Base-by-base conservation (phyloP, 2,329 filamentous ascomycete species). In the Fusarium siculi region DNA sequence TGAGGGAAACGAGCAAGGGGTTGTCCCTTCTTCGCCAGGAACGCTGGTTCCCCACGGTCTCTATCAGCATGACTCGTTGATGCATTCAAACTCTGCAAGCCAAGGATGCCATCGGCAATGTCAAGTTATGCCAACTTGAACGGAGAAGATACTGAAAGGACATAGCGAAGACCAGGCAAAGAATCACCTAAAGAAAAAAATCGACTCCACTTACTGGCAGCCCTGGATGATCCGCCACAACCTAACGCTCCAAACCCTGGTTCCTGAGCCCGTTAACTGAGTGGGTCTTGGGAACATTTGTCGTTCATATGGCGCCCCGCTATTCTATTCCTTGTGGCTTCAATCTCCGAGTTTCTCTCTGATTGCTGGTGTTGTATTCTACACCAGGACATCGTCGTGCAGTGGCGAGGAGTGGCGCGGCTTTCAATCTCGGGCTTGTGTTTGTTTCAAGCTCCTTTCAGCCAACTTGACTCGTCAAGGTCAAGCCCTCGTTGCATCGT, bases 221-320 rank as follows among this genome's bases (percentile, higher is more conserved):
- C 60, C 65, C 66, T 73, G 57, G 63, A 70, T 43, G 50, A 68
- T 65, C 63, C 68, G 60, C 71, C 70, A 73, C 58, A 55, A 30
- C 30, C 30, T 30, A 30, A 50, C 37, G 39, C 59, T 50, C 28
- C 39, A 66, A 34, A 34, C 63, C 68, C 71, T 44, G 63, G 71
- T 74, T 64, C 71, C 71, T 71, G 67, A 71, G 50, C 36, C 71
- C 52, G 66, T 59, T 69, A 46, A 44, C 32, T 59, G 23, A 39
- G 71, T 73, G 71, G 70, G 67, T 49, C 70, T 55, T 32, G 36
- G 14, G 34, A 66, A 21, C 43, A 49, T 68, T 23, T n/a, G 53
- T 68, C 42, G 25, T 68, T 62, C 68, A 49, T 71, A 74, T 68
- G 71, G 71, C 67, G 71, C 71, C 71, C 71, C 71, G 71, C 67